Evolutionary conservation across 2,329 filamentous ascomycete species (phyloP), one percentile per base, ranked within the genome.

Genomic region (Venturia asperata): DNA sequence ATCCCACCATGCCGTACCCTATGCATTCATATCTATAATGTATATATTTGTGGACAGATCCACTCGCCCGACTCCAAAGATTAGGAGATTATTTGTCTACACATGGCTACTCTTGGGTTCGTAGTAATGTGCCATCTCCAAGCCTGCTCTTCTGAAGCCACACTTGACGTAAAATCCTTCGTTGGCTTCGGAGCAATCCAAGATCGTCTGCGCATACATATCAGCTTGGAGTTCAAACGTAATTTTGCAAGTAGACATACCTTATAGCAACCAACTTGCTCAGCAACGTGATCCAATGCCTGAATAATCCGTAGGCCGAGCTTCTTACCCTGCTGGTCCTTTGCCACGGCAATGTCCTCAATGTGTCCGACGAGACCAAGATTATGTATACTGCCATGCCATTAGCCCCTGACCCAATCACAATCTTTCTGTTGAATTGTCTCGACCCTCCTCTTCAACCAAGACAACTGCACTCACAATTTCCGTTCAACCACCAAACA

Each of bases 141-240:
- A 79, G 19, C 94, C 94, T 37, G 92, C 93, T 68, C 91, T 83
- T 78, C 91, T 89, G 78, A 96, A 97, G 66, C 93, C 93, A 78
- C 94, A 97, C 83, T 97, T 97, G 77, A 96, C 83, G 77, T 99
- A 99, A 81, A 99, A 97, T 27, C 92, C 93, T 77, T 96, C 92
- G 76, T 97, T 99, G 71, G 89, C 86, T 77, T 97, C 93, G 70
- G 90, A 95, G 81, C 94, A 99, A 77, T 97, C 93, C 69, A 97
- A 84, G 70, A 99, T 97, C 69, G 87, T 92, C 88, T 94, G 67
- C 17, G 19, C 9, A 9, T 30, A 30, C 3, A 17, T 62, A 45
- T 37, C 41, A 61, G 58, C 24, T 17, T 19, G 6, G 7, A 6
- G 11, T 0, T 61, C 7, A 15, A 21, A 43, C 7, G 24, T 61